Evolutionary conservation across 805 yeast species (phyloP).

Genomic region (Candida golubevii): DNA sequence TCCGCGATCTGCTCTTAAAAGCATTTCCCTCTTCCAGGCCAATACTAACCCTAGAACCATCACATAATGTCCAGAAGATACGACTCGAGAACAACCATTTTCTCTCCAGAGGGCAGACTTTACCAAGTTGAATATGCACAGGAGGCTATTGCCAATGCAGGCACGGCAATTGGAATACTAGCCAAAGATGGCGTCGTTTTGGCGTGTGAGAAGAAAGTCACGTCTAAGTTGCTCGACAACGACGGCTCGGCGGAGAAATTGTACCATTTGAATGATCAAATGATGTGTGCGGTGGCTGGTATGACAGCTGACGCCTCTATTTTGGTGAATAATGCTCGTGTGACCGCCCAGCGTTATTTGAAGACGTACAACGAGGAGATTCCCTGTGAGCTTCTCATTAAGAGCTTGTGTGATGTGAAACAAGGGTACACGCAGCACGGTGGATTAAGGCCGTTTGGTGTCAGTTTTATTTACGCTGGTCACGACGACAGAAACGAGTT

Average conservation of each 20-base stretch:
- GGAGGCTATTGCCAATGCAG: slow-evolving; percentile 83
- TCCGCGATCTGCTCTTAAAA: background rate
- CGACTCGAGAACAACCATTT: slow-evolving; percentile 98
- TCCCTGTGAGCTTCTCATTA: slow-evolving; percentile 89
- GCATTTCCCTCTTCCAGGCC: background rate
- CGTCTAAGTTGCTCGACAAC: slow-evolving; percentile 88
- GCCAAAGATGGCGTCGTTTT: slow-evolving; percentile 85
- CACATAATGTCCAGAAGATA: slow-evolving; percentile 81
- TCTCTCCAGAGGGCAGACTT: slow-evolving; percentile 97
- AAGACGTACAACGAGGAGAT: slow-evolving; percentile 87
- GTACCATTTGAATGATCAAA: slow-evolving; percentile 74
- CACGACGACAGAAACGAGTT: slow-evolving; percentile 85
- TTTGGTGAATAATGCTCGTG: slow-evolving; percentile 81
- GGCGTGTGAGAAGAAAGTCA: slow-evolving; percentile 95
- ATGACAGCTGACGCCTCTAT: slow-evolving; percentile 96
- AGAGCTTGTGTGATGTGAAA: slow-evolving; percentile 84
- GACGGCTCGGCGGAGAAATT: slow-evolving; percentile 92
- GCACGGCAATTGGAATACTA: slow-evolving; percentile 75
- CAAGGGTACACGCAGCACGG: slow-evolving; percentile 99
- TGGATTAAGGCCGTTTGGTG: slow-evolving; percentile 98
- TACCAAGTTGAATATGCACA: slow-evolving; percentile 97
- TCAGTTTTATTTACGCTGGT: slow-evolving; percentile 93
- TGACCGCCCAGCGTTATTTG: slow-evolving; percentile 76
- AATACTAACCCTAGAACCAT: background rate
- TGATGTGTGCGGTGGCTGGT: slow-evolving; percentile 95